phyloP scores from a whole-genome alignment of 192 early-diverging fungal species.

The Entophlyctis helioformis region DNA sequence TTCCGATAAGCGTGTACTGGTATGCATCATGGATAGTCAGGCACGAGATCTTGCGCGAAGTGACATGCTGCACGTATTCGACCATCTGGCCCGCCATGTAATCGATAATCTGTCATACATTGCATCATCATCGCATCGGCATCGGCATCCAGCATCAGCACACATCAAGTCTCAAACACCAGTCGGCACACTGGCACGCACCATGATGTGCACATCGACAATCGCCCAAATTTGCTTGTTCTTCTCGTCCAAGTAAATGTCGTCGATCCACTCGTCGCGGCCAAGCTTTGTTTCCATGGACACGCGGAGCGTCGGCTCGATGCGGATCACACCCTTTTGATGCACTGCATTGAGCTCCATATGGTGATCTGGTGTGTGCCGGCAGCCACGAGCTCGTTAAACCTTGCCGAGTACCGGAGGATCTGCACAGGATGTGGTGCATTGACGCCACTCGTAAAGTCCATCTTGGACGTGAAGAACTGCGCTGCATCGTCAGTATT shows the following conservation, averaged over 20 bases:
- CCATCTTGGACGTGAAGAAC: conserved; percentile 11
- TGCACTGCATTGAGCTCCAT: conserved; percentile 8
- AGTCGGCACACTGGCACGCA: not conserved
- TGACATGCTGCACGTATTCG: conserved; percentile 15
- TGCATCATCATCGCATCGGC: not conserved
- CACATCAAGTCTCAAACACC: not conserved
- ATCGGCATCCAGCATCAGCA: not conserved
- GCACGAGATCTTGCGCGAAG: conserved; percentile 21
- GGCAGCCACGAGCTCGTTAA: conserved; percentile 1
- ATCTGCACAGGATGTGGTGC: not conserved
- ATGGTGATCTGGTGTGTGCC: conserved; percentile 6
- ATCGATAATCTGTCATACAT: conserved; percentile 11
- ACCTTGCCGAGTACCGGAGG: not conserved
- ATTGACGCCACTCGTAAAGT: not conserved
- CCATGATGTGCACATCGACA: conserved; percentile 27
- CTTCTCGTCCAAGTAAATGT: conserved; percentile 14
- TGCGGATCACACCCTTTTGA: conserved; percentile 9
- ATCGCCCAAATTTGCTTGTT: conserved; percentile 18
- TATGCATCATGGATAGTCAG: conserved; percentile 24
- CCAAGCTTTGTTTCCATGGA: conserved; percentile 14
- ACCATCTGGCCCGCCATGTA: conserved; percentile 6
- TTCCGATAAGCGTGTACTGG: conserved; percentile 31
- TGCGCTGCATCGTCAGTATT: not conserved
- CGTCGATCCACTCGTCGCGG: conserved; percentile 30
- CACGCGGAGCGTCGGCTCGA: conserved; percentile 10